phyloP scores from a whole-genome alignment of 345 rosid species.

The Toxicodendron radicans region DNA sequence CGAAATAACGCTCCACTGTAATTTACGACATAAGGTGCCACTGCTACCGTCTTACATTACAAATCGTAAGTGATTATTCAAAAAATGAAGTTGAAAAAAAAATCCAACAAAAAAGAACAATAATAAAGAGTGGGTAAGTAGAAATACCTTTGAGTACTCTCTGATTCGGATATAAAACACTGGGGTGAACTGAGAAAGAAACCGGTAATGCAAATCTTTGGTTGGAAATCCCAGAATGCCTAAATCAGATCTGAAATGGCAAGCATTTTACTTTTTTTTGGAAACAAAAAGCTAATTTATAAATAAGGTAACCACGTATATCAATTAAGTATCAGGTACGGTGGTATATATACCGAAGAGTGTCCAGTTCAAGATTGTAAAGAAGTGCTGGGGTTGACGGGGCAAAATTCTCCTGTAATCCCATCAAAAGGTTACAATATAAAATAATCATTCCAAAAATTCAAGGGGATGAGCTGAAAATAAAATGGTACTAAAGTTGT shows the following conservation, averaged over 20 bases:
- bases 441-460: background rate
- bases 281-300: constrained; percentile 12
- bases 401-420: constrained; percentile 78
- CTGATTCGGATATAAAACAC: constrained; percentile 81
- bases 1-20: constrained; percentile 93
- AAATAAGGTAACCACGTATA: constrained; percentile 12
- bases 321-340: constrained; percentile 15
- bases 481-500: background rate
- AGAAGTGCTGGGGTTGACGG: constrained; percentile 75
- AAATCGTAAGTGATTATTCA: constrained; percentile 33
- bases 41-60: constrained; percentile 77
- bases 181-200: constrained; percentile 85
- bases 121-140: background rate
- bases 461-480: background rate
- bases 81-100: constrained; percentile 23
- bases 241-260: constrained; percentile 81
- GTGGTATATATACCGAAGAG: constrained; percentile 62
- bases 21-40: constrained; percentile 82
- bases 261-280: constrained; percentile 13
- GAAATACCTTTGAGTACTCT: constrained; percentile 87
- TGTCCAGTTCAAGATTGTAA: constrained; percentile 94
- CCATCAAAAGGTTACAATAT: constrained; percentile 15
- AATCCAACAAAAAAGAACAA: background rate
- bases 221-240: constrained; percentile 88
- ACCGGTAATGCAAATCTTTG: constrained; percentile 91